A percentile compares a stretch with the other conserved stretches of the same genome.
These are phyloP conservation scores for Quercus suber DNA, from an alignment of 306 rosid genomes.

Conservation along the genomic window DNA sequence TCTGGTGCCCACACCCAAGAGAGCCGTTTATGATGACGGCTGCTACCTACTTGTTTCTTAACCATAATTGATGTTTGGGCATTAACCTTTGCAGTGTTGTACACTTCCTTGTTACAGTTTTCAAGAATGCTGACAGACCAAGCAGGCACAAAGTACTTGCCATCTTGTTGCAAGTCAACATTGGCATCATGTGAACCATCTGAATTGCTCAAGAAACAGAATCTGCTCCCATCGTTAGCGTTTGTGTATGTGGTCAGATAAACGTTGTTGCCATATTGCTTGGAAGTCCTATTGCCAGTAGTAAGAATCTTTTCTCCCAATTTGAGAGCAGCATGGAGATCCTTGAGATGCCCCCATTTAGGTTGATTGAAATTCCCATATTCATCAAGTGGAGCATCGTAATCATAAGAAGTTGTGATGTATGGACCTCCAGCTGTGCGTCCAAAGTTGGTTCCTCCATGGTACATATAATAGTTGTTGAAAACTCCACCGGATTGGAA, in stretches of 20 bases:
- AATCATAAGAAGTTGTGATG: conserved; percentile 24
- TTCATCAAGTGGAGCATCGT: conserved; percentile 37
- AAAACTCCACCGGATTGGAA: conserved; percentile 17
- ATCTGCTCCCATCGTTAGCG: background rate
- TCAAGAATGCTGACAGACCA: conserved; percentile 25
- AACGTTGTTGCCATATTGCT: background rate
- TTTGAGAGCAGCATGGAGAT: conserved; percentile 20
- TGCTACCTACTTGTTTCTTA: too few species aligned
- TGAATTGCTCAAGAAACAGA: conserved; percentile 18
- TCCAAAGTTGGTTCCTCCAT: conserved; percentile 37
- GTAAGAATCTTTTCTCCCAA: conserved; percentile 10
- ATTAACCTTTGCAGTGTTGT: conserved; percentile 26
- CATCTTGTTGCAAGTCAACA: background rate
- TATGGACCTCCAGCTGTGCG: conserved; percentile 26
- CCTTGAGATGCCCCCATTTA: conserved; percentile 37
- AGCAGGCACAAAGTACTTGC: background rate
- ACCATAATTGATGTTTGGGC: background rate
- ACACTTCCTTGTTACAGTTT: conserved; percentile 17
- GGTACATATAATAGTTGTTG: conserved; percentile 34
- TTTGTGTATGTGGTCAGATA: background rate
- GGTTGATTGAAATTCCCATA: conserved; percentile 34
- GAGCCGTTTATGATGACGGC: background rate
- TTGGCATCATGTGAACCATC: background rate
- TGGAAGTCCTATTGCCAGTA: too few species aligned
- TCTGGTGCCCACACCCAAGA: conserved; percentile 47